Evolutionary conservation across 2,329 filamentous ascomycete genomes (phyloP).

Genomic region (Pleurostoma richardsiae): DNA sequence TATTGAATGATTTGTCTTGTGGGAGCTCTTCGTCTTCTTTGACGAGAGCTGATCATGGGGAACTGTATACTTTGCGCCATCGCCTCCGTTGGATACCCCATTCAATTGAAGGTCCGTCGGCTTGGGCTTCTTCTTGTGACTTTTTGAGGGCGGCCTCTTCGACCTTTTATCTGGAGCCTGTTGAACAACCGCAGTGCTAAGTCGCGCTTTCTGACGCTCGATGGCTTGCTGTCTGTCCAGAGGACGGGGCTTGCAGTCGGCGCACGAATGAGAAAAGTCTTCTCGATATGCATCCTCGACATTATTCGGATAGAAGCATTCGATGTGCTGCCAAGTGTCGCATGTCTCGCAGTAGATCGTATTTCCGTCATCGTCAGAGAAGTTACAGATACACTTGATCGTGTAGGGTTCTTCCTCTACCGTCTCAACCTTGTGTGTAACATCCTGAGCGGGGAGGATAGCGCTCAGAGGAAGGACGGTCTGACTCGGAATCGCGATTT

Average conservation of each 20-base stretch:
- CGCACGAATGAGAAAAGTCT: constrained; percentile 77
- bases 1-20: constrained; percentile 73
- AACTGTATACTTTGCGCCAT: constrained; percentile 42
- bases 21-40: constrained; percentile 79
- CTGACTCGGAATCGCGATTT: constrained; percentile 52
- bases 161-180: constrained; percentile 62
- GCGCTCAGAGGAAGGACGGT: constrained; percentile 33
- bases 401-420: constrained; percentile 82
- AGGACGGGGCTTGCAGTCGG: constrained; percentile 75
- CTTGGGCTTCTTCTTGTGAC: constrained; percentile 15
- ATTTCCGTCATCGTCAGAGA: constrained; percentile 90
- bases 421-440: constrained; percentile 42
- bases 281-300: constrained; percentile 66
- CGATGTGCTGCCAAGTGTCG: constrained; percentile 97
- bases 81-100: constrained; percentile 56
- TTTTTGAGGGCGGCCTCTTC: constrained; percentile 59
- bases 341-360: constrained; percentile 95
- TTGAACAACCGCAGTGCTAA: constrained; percentile 33
- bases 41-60: constrained; percentile 48
- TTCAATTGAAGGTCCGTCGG: constrained; percentile 50
- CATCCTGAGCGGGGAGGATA: constrained; percentile 32
- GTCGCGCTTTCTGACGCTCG: constrained; percentile 62
- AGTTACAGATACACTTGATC: constrained; percentile 97
- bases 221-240: constrained; percentile 71
- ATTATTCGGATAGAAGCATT: constrained; percentile 83